These are phyloP conservation scores for Leishmania major DNA, from an alignment of 208 protist genomes.

Conservation along the genomic window DNA sequence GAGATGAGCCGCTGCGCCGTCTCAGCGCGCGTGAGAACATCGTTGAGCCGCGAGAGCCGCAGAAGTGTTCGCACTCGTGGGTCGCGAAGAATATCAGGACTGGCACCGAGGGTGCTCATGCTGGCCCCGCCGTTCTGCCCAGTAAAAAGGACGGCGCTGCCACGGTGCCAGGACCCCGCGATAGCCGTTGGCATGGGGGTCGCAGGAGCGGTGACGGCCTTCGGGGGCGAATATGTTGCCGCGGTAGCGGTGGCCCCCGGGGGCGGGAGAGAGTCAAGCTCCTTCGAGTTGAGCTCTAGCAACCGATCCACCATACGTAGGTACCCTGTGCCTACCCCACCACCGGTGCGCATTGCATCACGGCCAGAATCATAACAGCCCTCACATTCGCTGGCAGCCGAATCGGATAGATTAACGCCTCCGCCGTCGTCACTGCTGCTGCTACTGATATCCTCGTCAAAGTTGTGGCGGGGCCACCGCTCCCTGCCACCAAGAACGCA, in stretches of 20 bases:
- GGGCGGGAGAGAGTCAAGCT: constrained; percentile 29
- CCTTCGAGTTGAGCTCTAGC: constrained; percentile 34
- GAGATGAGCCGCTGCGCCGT: constrained; percentile 29
- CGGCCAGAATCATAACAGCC: neutral
- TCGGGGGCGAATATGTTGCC: neutral
- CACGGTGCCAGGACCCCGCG: neutral
- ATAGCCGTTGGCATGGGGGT: too few relatives aligned
- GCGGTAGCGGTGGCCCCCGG: neutral
- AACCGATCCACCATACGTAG: constrained; percentile 38
- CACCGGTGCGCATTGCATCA: neutral
- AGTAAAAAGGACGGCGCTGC: neutral
- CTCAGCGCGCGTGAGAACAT: constrained; percentile 23
- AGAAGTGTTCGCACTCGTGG: constrained; percentile 63
- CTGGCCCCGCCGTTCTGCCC: neutral
- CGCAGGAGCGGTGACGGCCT: neutral
- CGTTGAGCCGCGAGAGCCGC: constrained; percentile 62
- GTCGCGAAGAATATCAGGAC: constrained; percentile 37
- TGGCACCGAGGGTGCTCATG: constrained; percentile 1
- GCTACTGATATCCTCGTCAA: constrained; percentile 3
- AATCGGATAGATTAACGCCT: neutral
- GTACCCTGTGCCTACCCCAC: constrained; percentile 20
- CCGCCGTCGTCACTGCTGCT: neutral
- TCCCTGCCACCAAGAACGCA: neutral
- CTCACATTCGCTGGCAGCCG: constrained; percentile 1
- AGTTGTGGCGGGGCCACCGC: neutral